Percentiles rank a stretch among this genome's conserved stretches.
phyloP scores from a whole-genome alignment of 148 eudicot genomes.

The Fallopia convolvulus region DNA sequence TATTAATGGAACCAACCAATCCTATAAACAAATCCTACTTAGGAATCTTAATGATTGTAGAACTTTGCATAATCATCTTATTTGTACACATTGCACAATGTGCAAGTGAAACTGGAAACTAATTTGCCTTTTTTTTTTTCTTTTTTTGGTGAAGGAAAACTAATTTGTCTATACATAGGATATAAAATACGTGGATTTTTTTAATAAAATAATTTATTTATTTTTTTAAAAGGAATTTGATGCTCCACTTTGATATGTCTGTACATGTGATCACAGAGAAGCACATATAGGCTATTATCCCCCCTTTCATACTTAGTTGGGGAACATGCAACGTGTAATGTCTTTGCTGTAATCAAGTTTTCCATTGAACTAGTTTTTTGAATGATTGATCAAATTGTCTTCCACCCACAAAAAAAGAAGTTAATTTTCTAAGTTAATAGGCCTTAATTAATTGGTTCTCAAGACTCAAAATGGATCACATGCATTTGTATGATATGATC shows the following conservation, averaged over 20 bases:
- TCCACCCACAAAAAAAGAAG: background rate
- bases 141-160: too few relatives aligned
- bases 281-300: background rate
- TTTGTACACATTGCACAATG: background rate
- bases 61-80: background rate
- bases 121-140: too few relatives aligned
- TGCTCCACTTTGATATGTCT: conserved; percentile 6
- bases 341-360: background rate
- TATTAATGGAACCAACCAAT: background rate
- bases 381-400: background rate
- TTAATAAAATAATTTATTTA: background rate
- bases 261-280: conserved; percentile 5
- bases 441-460: background rate
- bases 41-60: conserved; percentile 8
- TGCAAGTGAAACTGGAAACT: background rate
- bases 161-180: background rate
- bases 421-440: background rate
- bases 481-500: background rate
- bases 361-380: background rate
- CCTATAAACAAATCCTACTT: background rate
- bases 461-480: background rate
- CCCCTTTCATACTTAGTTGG: background rate
- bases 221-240: background rate
- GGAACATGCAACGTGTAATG: conserved; percentile 1
- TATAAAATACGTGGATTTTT: background rate